Evolutionary conservation across 2,329 filamentous ascomycete genomes (phyloP).

Genomic region (Talaromyces sp.): DNA sequence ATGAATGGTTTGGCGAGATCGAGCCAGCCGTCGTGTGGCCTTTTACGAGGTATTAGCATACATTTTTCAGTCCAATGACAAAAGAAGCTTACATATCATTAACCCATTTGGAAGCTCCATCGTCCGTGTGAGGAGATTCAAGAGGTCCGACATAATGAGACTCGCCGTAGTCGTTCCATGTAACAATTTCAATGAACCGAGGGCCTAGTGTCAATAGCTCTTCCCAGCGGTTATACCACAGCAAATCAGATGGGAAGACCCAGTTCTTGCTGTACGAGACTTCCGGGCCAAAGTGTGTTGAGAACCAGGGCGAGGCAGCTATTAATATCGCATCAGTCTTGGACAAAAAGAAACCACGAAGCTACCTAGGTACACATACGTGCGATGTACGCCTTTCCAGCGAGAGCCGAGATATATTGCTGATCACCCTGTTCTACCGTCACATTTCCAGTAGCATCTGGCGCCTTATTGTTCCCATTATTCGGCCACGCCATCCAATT

Average conservation of each 20-base stretch:
- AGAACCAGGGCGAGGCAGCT: constrained; percentile 52
- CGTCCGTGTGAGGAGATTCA: constrained; percentile 37
- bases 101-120: constrained; percentile 47
- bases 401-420: constrained; percentile 32
- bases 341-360: background rate
- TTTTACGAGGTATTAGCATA: constrained; percentile 18
- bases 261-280: constrained; percentile 52
- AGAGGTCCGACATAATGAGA: constrained; percentile 54
- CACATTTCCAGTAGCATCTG: constrained; percentile 37
- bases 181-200: constrained; percentile 48
- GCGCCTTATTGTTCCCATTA: constrained; percentile 49
- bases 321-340: constrained; percentile 13
- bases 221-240: constrained; percentile 45
- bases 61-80: background rate
- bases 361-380: constrained; percentile 28
- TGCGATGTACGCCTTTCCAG: constrained; percentile 49
- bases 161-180: constrained; percentile 55
- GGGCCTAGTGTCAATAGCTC: constrained; percentile 46
- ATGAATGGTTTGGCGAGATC: constrained; percentile 55
- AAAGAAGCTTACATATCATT: constrained; percentile 45
- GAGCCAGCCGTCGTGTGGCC: constrained; percentile 53
- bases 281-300: constrained; percentile 47
- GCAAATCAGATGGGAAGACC: constrained; percentile 45
- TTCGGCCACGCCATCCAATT: constrained; percentile 47
- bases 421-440: constrained; percentile 41